These are phyloP conservation scores for Chrysoporthe austroafricana DNA, from an alignment of 2,329 filamentous ascomycete genomes.

Conservation along the genomic window DNA sequence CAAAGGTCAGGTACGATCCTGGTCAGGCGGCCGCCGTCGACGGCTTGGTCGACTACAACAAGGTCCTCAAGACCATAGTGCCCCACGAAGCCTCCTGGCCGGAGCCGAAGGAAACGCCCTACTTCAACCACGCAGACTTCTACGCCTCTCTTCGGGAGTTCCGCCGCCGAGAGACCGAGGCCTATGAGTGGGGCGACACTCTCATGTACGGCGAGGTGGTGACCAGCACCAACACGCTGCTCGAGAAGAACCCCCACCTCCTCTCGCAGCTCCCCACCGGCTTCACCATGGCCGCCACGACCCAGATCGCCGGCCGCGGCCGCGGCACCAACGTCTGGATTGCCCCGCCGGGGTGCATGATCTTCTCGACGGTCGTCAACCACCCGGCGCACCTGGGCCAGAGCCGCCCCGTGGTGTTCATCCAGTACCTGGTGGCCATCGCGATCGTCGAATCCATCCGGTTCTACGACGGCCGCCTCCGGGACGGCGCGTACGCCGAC, in stretches of 20 bases:
- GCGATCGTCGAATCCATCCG: conserved; percentile 85
- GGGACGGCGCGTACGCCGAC: conserved; percentile 57
- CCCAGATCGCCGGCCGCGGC: conserved; percentile 84
- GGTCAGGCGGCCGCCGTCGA: conserved; percentile 43
- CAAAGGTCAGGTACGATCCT: conserved; percentile 24
- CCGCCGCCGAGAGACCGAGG: conserved; percentile 58
- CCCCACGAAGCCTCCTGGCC: conserved; percentile 72
- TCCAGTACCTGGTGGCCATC: conserved; percentile 90
- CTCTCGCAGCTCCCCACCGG: conserved; percentile 78
- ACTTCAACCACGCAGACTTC: conserved; percentile 82
- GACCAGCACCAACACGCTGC: conserved; percentile 89
- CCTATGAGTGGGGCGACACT: conserved; percentile 72
- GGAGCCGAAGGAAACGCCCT: conserved; percentile 73
- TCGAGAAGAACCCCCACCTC: conserved; percentile 88
- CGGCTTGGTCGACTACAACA: conserved; percentile 74
- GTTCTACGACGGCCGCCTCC: conserved; percentile 61
- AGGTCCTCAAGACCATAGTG: conserved; percentile 73
- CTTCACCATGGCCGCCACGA: conserved; percentile 86
- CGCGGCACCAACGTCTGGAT: conserved; percentile 95
- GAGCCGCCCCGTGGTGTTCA: conserved; percentile 82
- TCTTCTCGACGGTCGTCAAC: conserved; percentile 87
- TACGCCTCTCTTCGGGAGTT: conserved; percentile 74
- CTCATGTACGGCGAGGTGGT: conserved; percentile 90
- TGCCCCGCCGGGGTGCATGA: conserved; percentile 80
- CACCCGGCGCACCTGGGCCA: conserved; percentile 75